These are phyloP conservation scores for Chalaropsis thielavioides DNA, from an alignment of 2,329 filamentous ascomycete species.

Conservation along the genomic window DNA sequence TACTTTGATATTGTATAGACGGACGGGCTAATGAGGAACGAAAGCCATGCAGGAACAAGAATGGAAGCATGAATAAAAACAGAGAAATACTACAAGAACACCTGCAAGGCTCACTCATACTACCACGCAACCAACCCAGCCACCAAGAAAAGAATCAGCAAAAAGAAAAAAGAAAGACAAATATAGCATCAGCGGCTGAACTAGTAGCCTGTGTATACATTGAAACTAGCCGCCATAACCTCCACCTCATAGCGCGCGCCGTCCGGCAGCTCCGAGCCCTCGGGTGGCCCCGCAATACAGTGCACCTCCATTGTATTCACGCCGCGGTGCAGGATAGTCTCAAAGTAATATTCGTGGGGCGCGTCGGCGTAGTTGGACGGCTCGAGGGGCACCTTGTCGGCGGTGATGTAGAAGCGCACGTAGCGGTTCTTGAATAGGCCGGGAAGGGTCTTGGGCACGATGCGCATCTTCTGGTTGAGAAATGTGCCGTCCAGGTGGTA, in stretches of 20 bases:
- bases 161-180: neutral
- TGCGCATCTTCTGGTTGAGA: slow-evolving; percentile 17
- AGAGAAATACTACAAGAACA: neutral
- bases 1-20: slow-evolving; percentile 31
- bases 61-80: slow-evolving; percentile 18
- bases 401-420: slow-evolving; percentile 15
- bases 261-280: slow-evolving; percentile 39
- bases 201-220: slow-evolving; percentile 25
- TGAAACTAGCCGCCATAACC: slow-evolving; percentile 60
- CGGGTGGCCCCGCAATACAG: slow-evolving; percentile 55
- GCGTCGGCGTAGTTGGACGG: slow-evolving; percentile 39
- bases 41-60: neutral
- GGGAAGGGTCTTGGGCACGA: slow-evolving; percentile 10
- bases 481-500: slow-evolving; percentile 16
- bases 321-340: slow-evolving; percentile 54
- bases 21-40: neutral
- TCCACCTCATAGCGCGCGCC: slow-evolving; percentile 61
- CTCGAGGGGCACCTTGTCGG: slow-evolving; percentile 48
- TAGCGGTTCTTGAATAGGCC: slow-evolving; percentile 16
- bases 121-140: neutral
- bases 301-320: slow-evolving; percentile 69
- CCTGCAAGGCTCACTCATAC: neutral
- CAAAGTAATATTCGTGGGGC: slow-evolving; percentile 54
- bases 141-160: neutral
- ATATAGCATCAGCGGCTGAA: neutral